Evolutionary conservation across 371 early-diverging fungal species (phyloP).

Genomic region (Sporodiniella umbellata): DNA sequence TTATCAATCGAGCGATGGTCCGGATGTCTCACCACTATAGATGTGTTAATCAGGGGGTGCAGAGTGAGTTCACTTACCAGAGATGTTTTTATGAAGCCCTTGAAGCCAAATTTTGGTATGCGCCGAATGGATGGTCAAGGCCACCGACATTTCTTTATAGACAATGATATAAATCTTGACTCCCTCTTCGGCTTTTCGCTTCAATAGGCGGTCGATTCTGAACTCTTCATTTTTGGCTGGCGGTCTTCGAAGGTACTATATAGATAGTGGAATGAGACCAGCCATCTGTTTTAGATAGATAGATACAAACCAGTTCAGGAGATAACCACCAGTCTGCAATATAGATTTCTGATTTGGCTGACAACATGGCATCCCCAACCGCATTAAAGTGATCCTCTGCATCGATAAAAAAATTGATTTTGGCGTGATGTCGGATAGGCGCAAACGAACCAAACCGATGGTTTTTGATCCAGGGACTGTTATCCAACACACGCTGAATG

Average conservation of each 20-base stretch:
- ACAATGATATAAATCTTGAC: slow-evolving; percentile 87
- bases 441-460: slow-evolving; percentile 83
- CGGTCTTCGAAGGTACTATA: slow-evolving; percentile 75
- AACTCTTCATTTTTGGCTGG: slow-evolving; percentile 67
- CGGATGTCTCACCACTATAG: slow-evolving; percentile 64
- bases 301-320: slow-evolving; percentile 34
- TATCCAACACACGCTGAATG: slow-evolving; percentile 51
- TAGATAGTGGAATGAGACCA: background rate
- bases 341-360: slow-evolving; percentile 77
- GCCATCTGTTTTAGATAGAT: background rate
- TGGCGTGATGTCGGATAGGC: slow-evolving; percentile 65
- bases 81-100: slow-evolving; percentile 77
- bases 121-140: slow-evolving; percentile 75
- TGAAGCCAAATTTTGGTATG: slow-evolving; percentile 80
- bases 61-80: too few relatives aligned
- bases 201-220: slow-evolving; percentile 80
- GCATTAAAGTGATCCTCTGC: slow-evolving; percentile 83
- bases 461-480: slow-evolving; percentile 67
- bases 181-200: slow-evolving; percentile 84
- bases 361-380: slow-evolving; percentile 73
- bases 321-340: slow-evolving; percentile 60
- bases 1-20: slow-evolving; percentile 64
- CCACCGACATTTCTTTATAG: slow-evolving; percentile 85
- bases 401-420: slow-evolving; percentile 79
- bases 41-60: background rate